A percentile compares a stretch with the other conserved stretches of the same genome.
Evolutionary conservation across 2,329 filamentous ascomycete genomes (phyloP).

Genomic region (Fusarium chuoi): DNA sequence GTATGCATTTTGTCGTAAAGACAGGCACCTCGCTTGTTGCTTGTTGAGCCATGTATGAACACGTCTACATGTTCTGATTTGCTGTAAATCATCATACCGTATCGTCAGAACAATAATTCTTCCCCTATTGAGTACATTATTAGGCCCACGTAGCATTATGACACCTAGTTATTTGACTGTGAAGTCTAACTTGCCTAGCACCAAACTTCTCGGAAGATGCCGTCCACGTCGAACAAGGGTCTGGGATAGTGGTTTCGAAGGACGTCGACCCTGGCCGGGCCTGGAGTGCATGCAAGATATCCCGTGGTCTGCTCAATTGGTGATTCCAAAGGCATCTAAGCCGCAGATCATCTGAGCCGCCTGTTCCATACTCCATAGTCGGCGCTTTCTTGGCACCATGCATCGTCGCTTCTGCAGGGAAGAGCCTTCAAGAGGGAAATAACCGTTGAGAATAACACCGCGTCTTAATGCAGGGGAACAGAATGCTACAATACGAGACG

Average conservation of each 20-base stretch:
- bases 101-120: background rate
- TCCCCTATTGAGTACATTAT: slow-evolving; percentile 12
- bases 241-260: slow-evolving; percentile 7
- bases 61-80: background rate
- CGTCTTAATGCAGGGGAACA: slow-evolving; percentile 7
- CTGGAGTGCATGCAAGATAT: slow-evolving; percentile 11
- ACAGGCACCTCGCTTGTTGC: slow-evolving; percentile 7
- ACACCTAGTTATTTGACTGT: slow-evolving; percentile 10
- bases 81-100: background rate
- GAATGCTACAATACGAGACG: slow-evolving; percentile 12
- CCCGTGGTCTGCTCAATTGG: slow-evolving; percentile 28
- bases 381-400: background rate
- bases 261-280: background rate
- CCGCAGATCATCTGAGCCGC: slow-evolving; percentile 34
- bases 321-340: slow-evolving; percentile 26
- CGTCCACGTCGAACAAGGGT: slow-evolving; percentile 13
- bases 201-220: slow-evolving; percentile 28
- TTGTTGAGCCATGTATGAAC: background rate
- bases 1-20: background rate
- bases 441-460: background rate
- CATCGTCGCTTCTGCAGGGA: background rate
- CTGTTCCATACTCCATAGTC: slow-evolving; percentile 16
- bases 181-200: slow-evolving; percentile 9
- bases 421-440: background rate
- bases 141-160: slow-evolving; percentile 17